Conservation (phyloP, 1,139 yeast species). For the Diutina catenulata region DNA sequence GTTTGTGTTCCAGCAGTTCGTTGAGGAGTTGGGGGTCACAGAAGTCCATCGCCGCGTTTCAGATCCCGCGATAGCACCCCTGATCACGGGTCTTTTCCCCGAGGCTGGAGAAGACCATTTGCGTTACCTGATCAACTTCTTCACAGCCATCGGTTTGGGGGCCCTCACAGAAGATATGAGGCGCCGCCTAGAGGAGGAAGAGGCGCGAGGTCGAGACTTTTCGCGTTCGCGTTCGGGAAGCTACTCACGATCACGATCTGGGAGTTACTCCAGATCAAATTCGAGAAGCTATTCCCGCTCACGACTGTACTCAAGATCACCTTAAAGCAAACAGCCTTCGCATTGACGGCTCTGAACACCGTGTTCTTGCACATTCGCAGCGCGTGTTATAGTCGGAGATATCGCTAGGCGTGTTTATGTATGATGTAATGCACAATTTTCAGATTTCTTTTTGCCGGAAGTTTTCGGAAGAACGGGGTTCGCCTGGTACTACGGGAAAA, state of each 20-base stretch:
- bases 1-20: conserved; percentile 69
- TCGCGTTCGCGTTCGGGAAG: neutral
- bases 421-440: too few relatives aligned
- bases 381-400: too few relatives aligned
- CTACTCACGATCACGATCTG: neutral
- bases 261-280: neutral
- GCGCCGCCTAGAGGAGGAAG: conserved; percentile 23
- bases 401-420: too few relatives aligned
- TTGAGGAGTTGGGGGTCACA: conserved; percentile 61
- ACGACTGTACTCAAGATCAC: too few relatives aligned
- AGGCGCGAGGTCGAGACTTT: neutral
- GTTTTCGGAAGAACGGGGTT: too few relatives aligned
- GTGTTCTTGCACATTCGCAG: too few relatives aligned
- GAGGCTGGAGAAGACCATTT: conserved; percentile 38
- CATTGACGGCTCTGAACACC: too few relatives aligned
- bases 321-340: too few relatives aligned
- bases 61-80: conserved; percentile 23
- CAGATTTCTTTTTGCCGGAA: too few relatives aligned
- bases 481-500: too few relatives aligned
- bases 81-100: conserved; percentile 39
- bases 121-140: conserved; percentile 77
- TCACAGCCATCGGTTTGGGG: conserved; percentile 89
- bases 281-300: too few relatives aligned
- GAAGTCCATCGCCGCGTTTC: conserved; percentile 37
- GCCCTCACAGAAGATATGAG: conserved; percentile 77